Evolutionary conservation across 164 flowering plant genomes (phyloP).

Genomic region (Saururus chinensis): DNA sequence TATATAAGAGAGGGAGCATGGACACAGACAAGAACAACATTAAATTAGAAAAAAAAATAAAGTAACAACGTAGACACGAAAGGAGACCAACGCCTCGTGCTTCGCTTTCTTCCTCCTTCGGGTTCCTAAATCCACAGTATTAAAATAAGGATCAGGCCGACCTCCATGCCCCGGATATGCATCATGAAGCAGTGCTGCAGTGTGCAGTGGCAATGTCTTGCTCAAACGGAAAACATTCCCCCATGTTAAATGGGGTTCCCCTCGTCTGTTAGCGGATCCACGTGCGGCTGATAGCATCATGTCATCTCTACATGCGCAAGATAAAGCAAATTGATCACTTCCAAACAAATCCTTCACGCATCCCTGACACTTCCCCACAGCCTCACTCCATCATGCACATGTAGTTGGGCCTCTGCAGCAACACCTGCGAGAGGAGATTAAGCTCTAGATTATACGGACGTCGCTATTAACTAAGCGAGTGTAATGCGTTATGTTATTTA

Average conservation of each 20-base stretch:
- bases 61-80: not conserved
- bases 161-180: not conserved
- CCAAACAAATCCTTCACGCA: too few species aligned
- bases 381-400: too few species aligned
- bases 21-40: not conserved
- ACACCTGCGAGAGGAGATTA: too few species aligned
- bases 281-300: not conserved
- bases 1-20: not conserved
- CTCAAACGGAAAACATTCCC: not conserved
- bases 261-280: not conserved
- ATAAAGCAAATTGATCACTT: too few species aligned
- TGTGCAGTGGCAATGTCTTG: not conserved
- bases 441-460: too few species aligned
- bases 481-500: too few species aligned
- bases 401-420: too few species aligned
- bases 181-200: not conserved
- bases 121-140: not conserved
- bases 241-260: conserved; percentile 1
- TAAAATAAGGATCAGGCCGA: not conserved
- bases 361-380: too few species aligned
- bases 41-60: too few species aligned
- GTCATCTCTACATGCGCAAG: too few species aligned
- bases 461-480: too few species aligned
- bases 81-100: conserved; percentile 3
- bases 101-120: not conserved